These are phyloP conservation scores for Amylostereum chailletii DNA, from an alignment of 1,284 basidiomycete species.

Conservation along the genomic window DNA sequence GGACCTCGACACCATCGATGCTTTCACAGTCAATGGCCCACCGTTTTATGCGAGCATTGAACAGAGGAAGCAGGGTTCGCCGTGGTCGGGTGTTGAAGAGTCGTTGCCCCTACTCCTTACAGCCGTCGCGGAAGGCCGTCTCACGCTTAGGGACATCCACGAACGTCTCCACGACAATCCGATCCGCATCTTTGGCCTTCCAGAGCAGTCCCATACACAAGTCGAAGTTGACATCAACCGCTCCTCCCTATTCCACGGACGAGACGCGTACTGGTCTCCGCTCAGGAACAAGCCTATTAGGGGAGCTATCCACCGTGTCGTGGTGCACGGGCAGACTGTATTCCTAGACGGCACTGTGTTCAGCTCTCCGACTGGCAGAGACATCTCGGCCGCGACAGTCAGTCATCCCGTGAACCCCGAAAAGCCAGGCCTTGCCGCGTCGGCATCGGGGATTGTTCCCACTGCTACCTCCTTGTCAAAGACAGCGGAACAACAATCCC, in stretches of 20 bases:
- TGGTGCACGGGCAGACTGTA: slow-evolving; percentile 86
- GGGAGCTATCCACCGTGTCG: slow-evolving; percentile 86
- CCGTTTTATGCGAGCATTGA: slow-evolving; percentile 76
- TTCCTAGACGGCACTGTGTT: slow-evolving; percentile 86
- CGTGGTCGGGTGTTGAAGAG: slow-evolving; percentile 83
- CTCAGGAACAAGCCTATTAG: slow-evolving; percentile 58
- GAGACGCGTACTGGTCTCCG: slow-evolving; percentile 74
- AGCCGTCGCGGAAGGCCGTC: slow-evolving; percentile 74
- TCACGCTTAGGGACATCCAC: slow-evolving; percentile 82
- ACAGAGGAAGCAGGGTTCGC: slow-evolving; percentile 56
- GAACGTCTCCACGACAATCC: slow-evolving; percentile 87
- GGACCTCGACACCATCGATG: slow-evolving; percentile 80
- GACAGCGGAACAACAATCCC: slow-evolving; percentile 1
- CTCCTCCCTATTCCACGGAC: slow-evolving; percentile 48
- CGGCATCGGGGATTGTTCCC: slow-evolving; percentile 1
- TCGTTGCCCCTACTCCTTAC: slow-evolving; percentile 82
- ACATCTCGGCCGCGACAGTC: slow-evolving; percentile 68
- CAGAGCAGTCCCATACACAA: slow-evolving; percentile 80
- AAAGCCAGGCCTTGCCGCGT: slow-evolving; percentile 1
- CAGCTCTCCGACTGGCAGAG: slow-evolving; percentile 59
- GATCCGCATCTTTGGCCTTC: slow-evolving; percentile 83
- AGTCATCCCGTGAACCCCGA: slow-evolving; percentile 27
- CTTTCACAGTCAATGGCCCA: slow-evolving; percentile 82
- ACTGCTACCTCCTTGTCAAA: slow-evolving; percentile 9
- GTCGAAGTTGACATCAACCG: slow-evolving; percentile 92